A percentile compares a stretch with the other conserved stretches of the same genome.
phyloP scores from a whole-genome alignment of 371 early-diverging fungal genomes.

The Funneliformis caledonium region DNA sequence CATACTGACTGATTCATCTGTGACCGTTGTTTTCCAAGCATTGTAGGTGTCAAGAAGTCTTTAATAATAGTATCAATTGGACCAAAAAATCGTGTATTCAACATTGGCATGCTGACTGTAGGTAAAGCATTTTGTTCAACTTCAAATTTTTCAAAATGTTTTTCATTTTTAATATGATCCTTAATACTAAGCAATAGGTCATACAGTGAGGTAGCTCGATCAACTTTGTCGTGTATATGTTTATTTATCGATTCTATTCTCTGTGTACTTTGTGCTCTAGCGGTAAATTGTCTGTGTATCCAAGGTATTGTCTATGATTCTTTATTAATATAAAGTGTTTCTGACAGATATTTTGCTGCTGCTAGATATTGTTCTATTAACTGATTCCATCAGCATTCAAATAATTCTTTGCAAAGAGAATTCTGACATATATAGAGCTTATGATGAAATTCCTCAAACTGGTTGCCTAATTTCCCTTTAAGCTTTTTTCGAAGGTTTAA shows the following conservation, averaged over 20 bases:
- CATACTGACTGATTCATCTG: no score
- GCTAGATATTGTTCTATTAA: background rate
- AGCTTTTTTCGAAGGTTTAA: no score
- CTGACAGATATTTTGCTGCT: no score
- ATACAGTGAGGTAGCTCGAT: no score
- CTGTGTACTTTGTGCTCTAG: no score
- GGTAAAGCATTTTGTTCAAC: no score
- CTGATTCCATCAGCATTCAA: background rate
- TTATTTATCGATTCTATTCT: no score
- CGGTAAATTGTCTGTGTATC: no score
- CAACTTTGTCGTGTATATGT: no score
- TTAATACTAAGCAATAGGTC: no score
- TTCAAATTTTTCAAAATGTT: background rate
- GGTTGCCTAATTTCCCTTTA: background rate
- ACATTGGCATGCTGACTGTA: background rate
- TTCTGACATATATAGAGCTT: background rate
- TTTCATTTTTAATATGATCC: background rate
- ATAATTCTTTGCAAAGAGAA: background rate
- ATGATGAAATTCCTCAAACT: constrained; percentile 2
- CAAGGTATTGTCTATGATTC: no score
- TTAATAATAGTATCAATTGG: background rate
- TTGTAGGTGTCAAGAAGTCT: background rate
- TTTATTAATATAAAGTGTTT: no score
- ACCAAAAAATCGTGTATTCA: background rate
- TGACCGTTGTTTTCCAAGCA: background rate